Conservation (phyloP, 75 land plant species). For the Selaginella tamariscina region DNA sequence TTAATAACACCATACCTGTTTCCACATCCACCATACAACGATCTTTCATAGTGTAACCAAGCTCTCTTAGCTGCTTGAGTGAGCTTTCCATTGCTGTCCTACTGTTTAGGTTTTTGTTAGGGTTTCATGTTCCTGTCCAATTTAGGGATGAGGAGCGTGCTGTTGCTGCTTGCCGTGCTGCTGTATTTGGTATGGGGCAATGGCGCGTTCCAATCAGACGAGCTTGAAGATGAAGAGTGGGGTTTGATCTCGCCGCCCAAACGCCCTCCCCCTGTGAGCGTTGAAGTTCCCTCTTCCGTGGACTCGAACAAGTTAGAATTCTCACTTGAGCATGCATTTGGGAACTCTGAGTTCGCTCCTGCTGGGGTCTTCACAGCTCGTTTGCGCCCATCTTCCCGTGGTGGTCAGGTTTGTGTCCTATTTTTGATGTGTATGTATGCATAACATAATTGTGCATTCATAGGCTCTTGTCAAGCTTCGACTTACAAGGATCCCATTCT, state of each 20-base stretch:
- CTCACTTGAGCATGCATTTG: slow-evolving; percentile 29
- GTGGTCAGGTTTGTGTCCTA: slow-evolving; percentile 29
- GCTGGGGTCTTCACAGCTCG: slow-evolving; percentile 27
- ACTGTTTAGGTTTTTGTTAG: too few species aligned
- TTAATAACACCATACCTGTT: too few species aligned
- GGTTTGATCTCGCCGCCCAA: slow-evolving; percentile 14
- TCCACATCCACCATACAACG: too few species aligned
- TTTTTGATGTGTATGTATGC: too few species aligned
- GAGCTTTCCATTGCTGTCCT: too few species aligned
- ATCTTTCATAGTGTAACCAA: too few species aligned
- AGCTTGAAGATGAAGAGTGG: slow-evolving; percentile 38
- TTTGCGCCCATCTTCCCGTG: slow-evolving; percentile 18
- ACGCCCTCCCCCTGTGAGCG: not conserved
- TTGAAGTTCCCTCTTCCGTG: not conserved
- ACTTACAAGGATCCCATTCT: slow-evolving; percentile 23
- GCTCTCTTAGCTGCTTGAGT: too few species aligned
- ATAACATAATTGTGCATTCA: not conserved
- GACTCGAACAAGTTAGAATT: slow-evolving; percentile 22
- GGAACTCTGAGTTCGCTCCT: slow-evolving; percentile 14
- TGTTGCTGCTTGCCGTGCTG: too few species aligned
- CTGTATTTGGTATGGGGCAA: too few species aligned
- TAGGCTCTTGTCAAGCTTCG: slow-evolving; percentile 32
- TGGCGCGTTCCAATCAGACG: slow-evolving; percentile 37
- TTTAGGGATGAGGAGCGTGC: too few species aligned
- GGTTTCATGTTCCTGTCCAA: too few species aligned